phyloP scores from a whole-genome alignment of 805 yeast genomes.

The Suhomyces vadensis region DNA sequence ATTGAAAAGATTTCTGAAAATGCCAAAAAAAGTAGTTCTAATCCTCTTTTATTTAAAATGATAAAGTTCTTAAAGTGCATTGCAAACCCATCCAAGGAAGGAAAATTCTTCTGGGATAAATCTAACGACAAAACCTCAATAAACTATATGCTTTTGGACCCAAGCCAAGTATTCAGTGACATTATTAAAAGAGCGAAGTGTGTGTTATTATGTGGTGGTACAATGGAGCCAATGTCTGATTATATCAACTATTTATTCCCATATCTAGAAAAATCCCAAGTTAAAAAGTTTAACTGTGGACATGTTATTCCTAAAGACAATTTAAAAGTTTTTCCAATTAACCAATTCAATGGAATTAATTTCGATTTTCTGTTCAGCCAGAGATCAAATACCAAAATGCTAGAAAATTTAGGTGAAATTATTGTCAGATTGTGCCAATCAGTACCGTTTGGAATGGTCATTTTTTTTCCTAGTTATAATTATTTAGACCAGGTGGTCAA shows the following conservation, averaged over 20 bases:
- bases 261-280: conserved; percentile 34
- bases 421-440: conserved; percentile 42
- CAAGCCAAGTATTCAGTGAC: conserved; percentile 66
- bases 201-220: conserved; percentile 88
- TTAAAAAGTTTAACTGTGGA: conserved; percentile 68
- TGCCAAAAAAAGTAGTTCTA: conserved; percentile 21
- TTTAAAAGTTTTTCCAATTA: conserved; percentile 59
- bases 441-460: conserved; percentile 76
- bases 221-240: conserved; percentile 88
- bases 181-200: conserved; percentile 65
- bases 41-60: conserved; percentile 66
- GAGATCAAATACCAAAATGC: conserved; percentile 49
- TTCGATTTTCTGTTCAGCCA: conserved; percentile 72
- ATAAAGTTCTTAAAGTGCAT: conserved; percentile 63
- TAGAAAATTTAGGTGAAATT: conserved; percentile 51
- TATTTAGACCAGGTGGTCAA: conserved; percentile 55
- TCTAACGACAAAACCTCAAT: conserved; percentile 35
- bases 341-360: conserved; percentile 16
- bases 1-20: conserved; percentile 34
- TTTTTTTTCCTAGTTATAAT: conserved; percentile 82
- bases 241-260: conserved; percentile 69
- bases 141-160: conserved; percentile 77
- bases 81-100: conserved; percentile 76
- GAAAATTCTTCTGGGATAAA: conserved; percentile 68
- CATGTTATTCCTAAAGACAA: conserved; percentile 79